Evolutionary conservation across 164 flowering plant genomes (phyloP), one percentile per base, ranked within the genome.

Genomic region (Stephania japonica): DNA sequence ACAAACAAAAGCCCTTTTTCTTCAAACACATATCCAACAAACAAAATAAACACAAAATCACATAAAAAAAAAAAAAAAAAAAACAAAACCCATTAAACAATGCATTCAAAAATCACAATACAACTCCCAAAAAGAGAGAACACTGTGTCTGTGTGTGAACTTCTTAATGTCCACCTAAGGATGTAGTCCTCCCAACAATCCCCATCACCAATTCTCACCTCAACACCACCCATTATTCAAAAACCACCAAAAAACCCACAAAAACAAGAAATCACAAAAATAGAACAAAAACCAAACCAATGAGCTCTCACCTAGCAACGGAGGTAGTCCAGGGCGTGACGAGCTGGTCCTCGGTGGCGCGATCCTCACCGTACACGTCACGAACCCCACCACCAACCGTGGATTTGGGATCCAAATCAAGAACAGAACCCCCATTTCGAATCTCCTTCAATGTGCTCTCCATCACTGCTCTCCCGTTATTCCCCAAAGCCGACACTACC

Each of bases 261-360:
- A 7, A 59, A n/a, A 59, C n/a, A 12, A 10, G 7, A 25, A 27
- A 11, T 12, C 19, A 65, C 8, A 65, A 25, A 27, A 10, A 32
- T 59, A 69, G 50, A 67, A 69, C 43, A 69, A 47, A 7, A 69
- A 41, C 1, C 9, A 69, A 32, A 69, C 7, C 71, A 9, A 7
- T 68, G 56, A 12, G 47, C 78, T 76, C 78, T 76, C 70, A 89
- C 97, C 97, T 89, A 12, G 92, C 93, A 63, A 89, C 86, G 3
- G 89, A 84, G 80, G 78, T n/a, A 21, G 92, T 83, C 93, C 93
- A 88, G 0, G 96, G 96, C 13, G 97, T 91, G 68, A 89, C 85
- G 27, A 81, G 84, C 75, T 85, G 91, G 42, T 89, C 92, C 81
- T 87, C 86, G 4, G 91, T 87, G 70, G 93, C 93, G 1, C 70